phyloP scores from a whole-genome alignment of 331 rosid genomes.

The Quercus phellos region DNA sequence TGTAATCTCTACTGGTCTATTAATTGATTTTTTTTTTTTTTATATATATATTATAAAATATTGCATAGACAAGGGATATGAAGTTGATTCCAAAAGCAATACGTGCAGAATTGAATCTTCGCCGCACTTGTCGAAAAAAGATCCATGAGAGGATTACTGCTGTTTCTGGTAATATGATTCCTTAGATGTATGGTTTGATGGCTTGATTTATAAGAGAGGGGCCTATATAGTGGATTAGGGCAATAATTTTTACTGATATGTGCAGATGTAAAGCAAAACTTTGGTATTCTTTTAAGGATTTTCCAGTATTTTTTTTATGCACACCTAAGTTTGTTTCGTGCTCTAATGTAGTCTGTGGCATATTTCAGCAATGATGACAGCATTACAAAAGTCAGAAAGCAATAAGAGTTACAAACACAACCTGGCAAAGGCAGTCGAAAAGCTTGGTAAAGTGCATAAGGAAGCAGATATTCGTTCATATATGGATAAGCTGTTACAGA shows the following conservation, averaged over 20 bases:
- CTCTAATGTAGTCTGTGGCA: neutral
- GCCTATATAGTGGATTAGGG: neutral
- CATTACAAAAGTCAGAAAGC: slow-evolving; percentile 41
- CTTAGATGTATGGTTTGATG: neutral
- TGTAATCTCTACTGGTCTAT: neutral
- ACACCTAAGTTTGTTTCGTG: neutral
- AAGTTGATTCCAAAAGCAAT: slow-evolving; percentile 66
- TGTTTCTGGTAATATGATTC: slow-evolving; percentile 55
- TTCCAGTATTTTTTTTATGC: neutral
- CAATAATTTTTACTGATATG: neutral
- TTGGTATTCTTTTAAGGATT: neutral
- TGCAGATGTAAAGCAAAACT: neutral
- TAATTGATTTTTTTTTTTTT: slow-evolving; percentile 4
- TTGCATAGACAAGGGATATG: slow-evolving; percentile 69
- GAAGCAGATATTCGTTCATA: slow-evolving; percentile 63
- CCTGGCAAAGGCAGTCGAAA: slow-evolving; percentile 56
- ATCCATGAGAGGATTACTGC: slow-evolving; percentile 81
- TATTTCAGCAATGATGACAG: slow-evolving; percentile 50
- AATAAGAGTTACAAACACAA: slow-evolving; percentile 37
- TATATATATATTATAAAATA: neutral
- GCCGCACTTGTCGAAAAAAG: slow-evolving; percentile 74
- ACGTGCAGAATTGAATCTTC: slow-evolving; percentile 49
- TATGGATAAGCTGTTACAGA: slow-evolving; percentile 50
- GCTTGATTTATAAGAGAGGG: neutral
- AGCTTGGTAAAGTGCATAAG: slow-evolving; percentile 48